Percentiles rank a stretch among this genome's conserved stretches.
These are phyloP conservation scores for Candida montana DNA, from an alignment of 805 yeast species.

Conservation along the genomic window DNA sequence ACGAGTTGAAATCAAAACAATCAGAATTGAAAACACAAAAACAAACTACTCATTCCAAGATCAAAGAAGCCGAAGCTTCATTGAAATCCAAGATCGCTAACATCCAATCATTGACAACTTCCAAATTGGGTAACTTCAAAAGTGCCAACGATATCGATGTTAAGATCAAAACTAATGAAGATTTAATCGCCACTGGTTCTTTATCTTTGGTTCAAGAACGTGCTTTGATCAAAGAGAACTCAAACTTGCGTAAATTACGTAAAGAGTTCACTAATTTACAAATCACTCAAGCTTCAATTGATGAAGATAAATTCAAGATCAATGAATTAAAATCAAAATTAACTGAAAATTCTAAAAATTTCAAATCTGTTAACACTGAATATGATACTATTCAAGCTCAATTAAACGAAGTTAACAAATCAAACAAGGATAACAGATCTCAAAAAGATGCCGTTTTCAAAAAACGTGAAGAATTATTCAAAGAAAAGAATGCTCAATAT, in stretches of 20 bases:
- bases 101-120: conserved; percentile 56
- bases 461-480: conserved; percentile 62
- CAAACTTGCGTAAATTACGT: conserved; percentile 71
- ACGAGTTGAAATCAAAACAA: conserved; percentile 40
- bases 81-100: conserved; percentile 74
- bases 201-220: conserved; percentile 90
- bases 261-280: conserved; percentile 73
- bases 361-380: conserved; percentile 61
- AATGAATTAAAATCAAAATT: conserved; percentile 52
- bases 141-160: conserved; percentile 63
- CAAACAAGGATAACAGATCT: conserved; percentile 55
- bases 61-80: conserved; percentile 61
- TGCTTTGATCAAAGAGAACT: conserved; percentile 77
- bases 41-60: conserved; percentile 50
- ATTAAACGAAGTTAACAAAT: conserved; percentile 8
- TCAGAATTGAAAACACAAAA: conserved; percentile 42
- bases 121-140: conserved; percentile 61
- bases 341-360: conserved; percentile 7
- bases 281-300: conserved; percentile 72
- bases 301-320: conserved; percentile 70
- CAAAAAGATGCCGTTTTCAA: conserved; percentile 43
- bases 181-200: conserved; percentile 67
- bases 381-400: conserved; percentile 56
- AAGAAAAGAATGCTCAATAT: conserved; percentile 65
- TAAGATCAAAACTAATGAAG: conserved; percentile 62